Base-by-base conservation (phyloP, 2,329 filamentous ascomycete genomes). In the Pseudogymnoascus verrucosus region DNA sequence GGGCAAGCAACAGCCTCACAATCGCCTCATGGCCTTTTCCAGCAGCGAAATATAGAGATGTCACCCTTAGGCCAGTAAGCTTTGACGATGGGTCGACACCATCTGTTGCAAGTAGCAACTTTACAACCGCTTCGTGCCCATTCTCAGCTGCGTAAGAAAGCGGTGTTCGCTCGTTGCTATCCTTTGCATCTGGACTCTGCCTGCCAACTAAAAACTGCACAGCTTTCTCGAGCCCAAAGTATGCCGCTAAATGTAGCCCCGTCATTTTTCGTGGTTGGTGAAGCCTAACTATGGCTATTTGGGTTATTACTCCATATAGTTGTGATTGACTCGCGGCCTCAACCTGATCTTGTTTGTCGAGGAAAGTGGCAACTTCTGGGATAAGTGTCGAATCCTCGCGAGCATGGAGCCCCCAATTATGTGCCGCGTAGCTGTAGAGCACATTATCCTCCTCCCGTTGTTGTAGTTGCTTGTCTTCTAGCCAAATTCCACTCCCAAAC, bases 401-500 rank as follows among this genome's bases (percentile, higher is more conserved):
- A 60, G 63, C 61, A 62, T 68, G 67, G 21, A 65, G 19, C 4
- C 63, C 64, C 67, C 67, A 68, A 42, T 64, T 36, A 16, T 42
- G 54, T 28, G 66, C 51, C 5, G 62, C 64, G 47, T 70, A 70
- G 12, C 62, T 21, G 51, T 69, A 71, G 5, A 70, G 19, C 12
- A 39, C n/a, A 51, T 66, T 63, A 16, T 6, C 36, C 12, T 42
- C 23, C 23, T 67, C 19, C 34, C 28, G 21, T n/a, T 63, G 51
- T 16, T 64, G 23, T 42, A 65, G 60, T 8, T 64, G 61, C 2
- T 64, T 51, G 16, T 63, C 6, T 21, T 62, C 28, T 31, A 31
- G 28, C 28, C 28, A 31, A 1, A 31, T 19, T 21, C 66, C 68
- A 7, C 21, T 60, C 28, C 62, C 60, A 54, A 77, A 75, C 0